Conservation (phyloP, 129 eudicot genomes). For the Dittrichia graveolens region DNA sequence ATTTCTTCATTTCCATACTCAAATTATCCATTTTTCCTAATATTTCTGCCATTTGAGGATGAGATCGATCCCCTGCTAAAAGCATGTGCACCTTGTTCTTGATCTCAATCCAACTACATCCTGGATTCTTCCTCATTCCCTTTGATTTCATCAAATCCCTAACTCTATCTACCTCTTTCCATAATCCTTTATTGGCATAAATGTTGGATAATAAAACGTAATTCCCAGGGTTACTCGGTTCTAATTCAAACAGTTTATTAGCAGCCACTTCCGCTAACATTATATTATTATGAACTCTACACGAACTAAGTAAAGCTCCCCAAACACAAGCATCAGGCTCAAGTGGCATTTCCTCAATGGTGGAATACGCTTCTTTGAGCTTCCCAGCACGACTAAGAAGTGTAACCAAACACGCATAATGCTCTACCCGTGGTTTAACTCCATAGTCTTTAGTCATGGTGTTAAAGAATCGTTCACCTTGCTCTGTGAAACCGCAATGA, state of each 20-base stretch:
- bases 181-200: slow-evolving; percentile 77
- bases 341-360: slow-evolving; percentile 68
- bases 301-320: slow-evolving; percentile 94
- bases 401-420: slow-evolving; percentile 84
- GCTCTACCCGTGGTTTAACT: slow-evolving; percentile 69
- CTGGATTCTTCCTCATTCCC: slow-evolving; percentile 95
- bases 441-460: slow-evolving; percentile 63
- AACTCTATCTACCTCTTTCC: slow-evolving; percentile 65
- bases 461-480: slow-evolving; percentile 61
- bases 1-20: slow-evolving; percentile 66
- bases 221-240: slow-evolving; percentile 86
- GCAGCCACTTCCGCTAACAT: slow-evolving; percentile 77
- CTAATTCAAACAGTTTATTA: slow-evolving; percentile 59
- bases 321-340: slow-evolving; percentile 93
- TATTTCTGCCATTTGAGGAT: slow-evolving; percentile 71
- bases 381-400: slow-evolving; percentile 89
- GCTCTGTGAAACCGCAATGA: slow-evolving; percentile 78
- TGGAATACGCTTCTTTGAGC: slow-evolving; percentile 73
- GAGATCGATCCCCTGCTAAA: slow-evolving; percentile 76
- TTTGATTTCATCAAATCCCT: slow-evolving; percentile 69
- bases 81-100: slow-evolving; percentile 87
- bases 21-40: slow-evolving; percentile 52
- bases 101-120: slow-evolving; percentile 94
- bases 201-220: slow-evolving; percentile 79
- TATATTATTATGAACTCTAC: slow-evolving; percentile 64